Evolutionary conservation across 1,284 basidiomycete species (phyloP).

Genomic region (Tilletia horrida): DNA sequence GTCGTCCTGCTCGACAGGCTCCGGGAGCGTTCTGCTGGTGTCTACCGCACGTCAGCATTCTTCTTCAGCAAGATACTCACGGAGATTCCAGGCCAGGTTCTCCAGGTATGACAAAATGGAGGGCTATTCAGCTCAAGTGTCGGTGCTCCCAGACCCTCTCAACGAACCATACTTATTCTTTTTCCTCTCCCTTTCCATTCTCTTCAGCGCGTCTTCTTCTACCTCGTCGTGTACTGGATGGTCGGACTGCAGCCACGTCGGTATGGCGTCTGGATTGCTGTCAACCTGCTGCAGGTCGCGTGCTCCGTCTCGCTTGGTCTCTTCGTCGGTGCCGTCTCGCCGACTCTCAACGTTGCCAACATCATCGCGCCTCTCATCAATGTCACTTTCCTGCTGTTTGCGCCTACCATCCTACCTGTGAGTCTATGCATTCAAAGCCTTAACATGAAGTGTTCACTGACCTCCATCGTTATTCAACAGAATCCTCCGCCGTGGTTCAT

Average conservation of each 20-base stretch:
- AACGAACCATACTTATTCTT: too few relatives aligned
- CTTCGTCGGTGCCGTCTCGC: constrained; percentile 31
- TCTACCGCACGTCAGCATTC: constrained; percentile 35
- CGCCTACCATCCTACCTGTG: constrained; percentile 34
- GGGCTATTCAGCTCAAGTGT: too few relatives aligned
- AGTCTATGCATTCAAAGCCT: constrained; percentile 28
- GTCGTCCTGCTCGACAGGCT: neutral
- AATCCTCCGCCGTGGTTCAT: constrained; percentile 2
- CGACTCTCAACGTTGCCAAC: constrained; percentile 33
- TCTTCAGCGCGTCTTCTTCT: constrained; percentile 21
- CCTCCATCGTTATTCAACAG: neutral
- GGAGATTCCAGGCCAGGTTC: constrained; percentile 35
- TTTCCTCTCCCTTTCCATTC: neutral
- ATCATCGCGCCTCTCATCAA: constrained; percentile 43
- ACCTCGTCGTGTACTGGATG: constrained; percentile 26
- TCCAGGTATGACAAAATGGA: constrained; percentile 26
- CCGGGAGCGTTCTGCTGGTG: constrained; percentile 35
- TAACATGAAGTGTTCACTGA: neutral
- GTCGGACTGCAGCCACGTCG: constrained; percentile 16
- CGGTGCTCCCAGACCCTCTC: too few relatives aligned
- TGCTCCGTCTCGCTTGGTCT: constrained; percentile 28
- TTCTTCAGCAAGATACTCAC: constrained; percentile 35
- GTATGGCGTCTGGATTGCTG: constrained; percentile 22
- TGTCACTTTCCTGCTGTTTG: constrained; percentile 41
- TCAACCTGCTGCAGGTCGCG: constrained; percentile 22